These are phyloP conservation scores for Eudorina sp. DNA, from an alignment of 139 green algal genomes.

Conservation along the genomic window DNA sequence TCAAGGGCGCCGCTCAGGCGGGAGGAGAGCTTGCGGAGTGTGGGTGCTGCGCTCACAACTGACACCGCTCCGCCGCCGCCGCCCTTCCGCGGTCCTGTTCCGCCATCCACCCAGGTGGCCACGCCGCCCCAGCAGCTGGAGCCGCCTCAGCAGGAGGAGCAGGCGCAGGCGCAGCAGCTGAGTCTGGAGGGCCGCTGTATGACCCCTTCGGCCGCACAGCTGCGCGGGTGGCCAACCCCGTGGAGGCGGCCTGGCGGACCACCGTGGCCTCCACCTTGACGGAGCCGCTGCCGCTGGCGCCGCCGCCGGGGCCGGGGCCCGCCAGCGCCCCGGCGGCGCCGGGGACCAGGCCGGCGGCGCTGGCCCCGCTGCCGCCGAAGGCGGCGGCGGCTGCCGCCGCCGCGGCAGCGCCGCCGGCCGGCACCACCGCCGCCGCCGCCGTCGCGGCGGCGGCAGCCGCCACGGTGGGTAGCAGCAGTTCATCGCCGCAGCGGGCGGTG, in stretches of 20 bases:
- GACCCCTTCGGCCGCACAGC: slow-evolving; percentile 56
- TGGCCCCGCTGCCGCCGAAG: background rate
- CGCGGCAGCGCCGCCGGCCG: background rate
- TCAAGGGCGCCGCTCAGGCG: no score
- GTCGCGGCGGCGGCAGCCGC: background rate
- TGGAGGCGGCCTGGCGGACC: slow-evolving; percentile 49
- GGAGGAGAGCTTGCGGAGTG: no score
- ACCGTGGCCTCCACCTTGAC: slow-evolving; percentile 43
- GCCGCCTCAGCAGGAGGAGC: no score
- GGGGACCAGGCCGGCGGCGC: background rate
- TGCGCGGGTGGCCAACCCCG: slow-evolving; percentile 3
- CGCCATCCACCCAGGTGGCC: no score
- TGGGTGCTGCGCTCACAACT: no score
- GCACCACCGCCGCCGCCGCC: background rate
- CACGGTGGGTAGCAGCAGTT: background rate
- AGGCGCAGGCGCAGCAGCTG: no score
- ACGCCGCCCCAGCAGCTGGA: no score
- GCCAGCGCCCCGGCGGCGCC: background rate
- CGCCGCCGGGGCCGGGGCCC: background rate
- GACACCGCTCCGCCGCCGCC: no score
- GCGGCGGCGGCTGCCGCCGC: background rate
- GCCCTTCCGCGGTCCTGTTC: no score
- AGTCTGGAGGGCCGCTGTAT: background rate
- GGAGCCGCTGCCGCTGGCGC: slow-evolving; percentile 22
- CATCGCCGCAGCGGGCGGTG: background rate